Evolutionary conservation across 2,329 filamentous ascomycete species (phyloP), one percentile per base, ranked within the genome.

Genomic region (Hymenoscyphus salicellus): DNA sequence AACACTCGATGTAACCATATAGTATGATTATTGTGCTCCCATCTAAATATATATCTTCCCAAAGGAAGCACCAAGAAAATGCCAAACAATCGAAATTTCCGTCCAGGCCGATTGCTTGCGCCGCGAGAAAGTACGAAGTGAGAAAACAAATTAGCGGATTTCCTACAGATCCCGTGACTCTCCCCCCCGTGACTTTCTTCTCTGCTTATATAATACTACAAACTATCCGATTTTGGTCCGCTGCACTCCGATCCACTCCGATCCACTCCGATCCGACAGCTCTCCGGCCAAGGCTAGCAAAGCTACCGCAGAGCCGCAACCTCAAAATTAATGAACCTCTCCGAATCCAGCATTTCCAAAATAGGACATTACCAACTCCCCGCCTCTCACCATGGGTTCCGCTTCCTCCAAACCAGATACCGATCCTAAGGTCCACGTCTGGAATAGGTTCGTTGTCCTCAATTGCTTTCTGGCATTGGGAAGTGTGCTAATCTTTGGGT

Each of bases 321-420:
- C 64, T 68, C 64, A 61, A 64, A 67, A 63, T 70, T 63, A 56
- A 55, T 67, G 11, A 60, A 62, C 41, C 61, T 60, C 55, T 60
- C 55, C 36, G 55, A 43, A 60, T 14, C 55, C 28, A 64, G 64
- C 63, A 66, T 14, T 38, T 43, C 32, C 41, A 52, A 30, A 61
- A 56, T 28, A 60, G 61, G 55, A 30, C 63, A 63, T 55, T 64
- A 58, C 61, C 55, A 26, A 58, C 46, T 49, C 36, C 60, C 65
- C 58, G 36, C 63, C 41, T 60, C 52, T 70, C 65, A 72, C 60
- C 58, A 75, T 75, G 73, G 73, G 73, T 63, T 74, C 73, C 59
- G 66, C 69, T 33, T 67, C 69, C 61, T 75, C 73, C 0, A 75
- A 75, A 68, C 73, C 72, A 14, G 66, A 68, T 6, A 65, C 65